phyloP scores from a whole-genome alignment of 2,329 filamentous ascomycete genomes.

The Ophiocordyceps sinensis region DNA sequence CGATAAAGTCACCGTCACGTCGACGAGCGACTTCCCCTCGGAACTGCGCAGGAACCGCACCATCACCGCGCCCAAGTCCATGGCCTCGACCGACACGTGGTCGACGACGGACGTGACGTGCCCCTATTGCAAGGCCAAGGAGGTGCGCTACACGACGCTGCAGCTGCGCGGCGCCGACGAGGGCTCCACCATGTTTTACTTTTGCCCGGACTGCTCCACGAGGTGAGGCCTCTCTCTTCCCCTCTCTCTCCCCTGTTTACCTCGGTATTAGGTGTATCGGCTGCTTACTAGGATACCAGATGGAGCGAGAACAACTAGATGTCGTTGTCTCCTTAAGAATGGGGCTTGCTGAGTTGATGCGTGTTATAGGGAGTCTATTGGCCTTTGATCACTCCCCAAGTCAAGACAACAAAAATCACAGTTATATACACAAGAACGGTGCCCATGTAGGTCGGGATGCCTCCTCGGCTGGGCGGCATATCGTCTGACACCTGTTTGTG shows the following conservation, averaged over 20 bases:
- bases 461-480: too few species aligned
- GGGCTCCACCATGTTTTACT: constrained; percentile 75
- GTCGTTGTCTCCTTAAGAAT: too few species aligned
- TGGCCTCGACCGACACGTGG: constrained; percentile 37
- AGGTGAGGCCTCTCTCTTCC: background rate
- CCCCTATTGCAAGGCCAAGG: constrained; percentile 63
- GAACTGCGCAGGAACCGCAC: constrained; percentile 67
- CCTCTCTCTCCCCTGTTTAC: background rate
- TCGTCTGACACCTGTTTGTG: too few species aligned
- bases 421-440: too few species aligned
- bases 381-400: too few species aligned
- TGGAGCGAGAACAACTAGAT: constrained; percentile 1
- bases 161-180: constrained; percentile 90
- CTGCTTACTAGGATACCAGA: background rate
- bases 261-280: background rate
- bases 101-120: constrained; percentile 56
- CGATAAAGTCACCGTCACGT: constrained; percentile 37
- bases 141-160: constrained; percentile 73
- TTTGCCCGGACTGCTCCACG: background rate
- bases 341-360: too few species aligned
- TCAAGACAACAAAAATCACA: too few species aligned
- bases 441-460: too few species aligned
- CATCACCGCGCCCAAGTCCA: constrained; percentile 61
- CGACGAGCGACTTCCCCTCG: constrained; percentile 81
- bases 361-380: too few species aligned